Evolutionary conservation across 108 stramenopile species (phyloP), one percentile per base, ranked within the genome.

Genomic region (Skeletonema marinoi): DNA sequence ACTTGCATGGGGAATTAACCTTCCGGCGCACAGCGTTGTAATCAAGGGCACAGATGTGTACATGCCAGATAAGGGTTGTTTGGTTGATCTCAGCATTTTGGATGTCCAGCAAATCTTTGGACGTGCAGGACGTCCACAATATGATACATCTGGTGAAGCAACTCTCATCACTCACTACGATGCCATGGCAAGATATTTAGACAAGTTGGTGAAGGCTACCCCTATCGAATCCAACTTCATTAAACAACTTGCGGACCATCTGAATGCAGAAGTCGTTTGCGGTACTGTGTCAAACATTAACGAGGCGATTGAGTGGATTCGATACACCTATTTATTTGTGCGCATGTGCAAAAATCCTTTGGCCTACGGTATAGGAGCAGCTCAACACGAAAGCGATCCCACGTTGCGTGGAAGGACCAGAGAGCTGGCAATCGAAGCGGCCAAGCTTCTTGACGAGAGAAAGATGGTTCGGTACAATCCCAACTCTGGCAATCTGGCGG

Each of bases 81-180:
- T 87, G 50, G 89, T 94, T 13, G 98, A 99, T 68, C 81, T 99
- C 54, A 89, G 89, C 50, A 97, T 99, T 60, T 86, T 98, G n/a
- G 99, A 99, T 74, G 97, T 99, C 9, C 89, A 97, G 65, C 99
- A 99, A 79, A 98, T 98, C 51, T 99, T 99, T 70, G 99, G 99
- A 32, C 81, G 99, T 16, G 98, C 98, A 8, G 98, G 98, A 9
- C 90, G 98, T 6, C 98, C 98, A 19, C 97, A 97, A 86, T 99
- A 95, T 78, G 99, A 99, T 77, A 95, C 89, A 1, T 88, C 85
- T 31, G 99, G 99, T 44, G 98, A 99, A 74, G 99, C 98, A 6
- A 95, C 93, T 39, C 78, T 99, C 48, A 98, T 99, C 39, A 99
- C 99, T 6, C 84, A 94, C 48, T 86, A 96, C 32, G 88, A 97